These are phyloP conservation scores for Erigeron philadelphicus DNA, from an alignment of 140 eudicot genomes.

Conservation along the genomic window DNA sequence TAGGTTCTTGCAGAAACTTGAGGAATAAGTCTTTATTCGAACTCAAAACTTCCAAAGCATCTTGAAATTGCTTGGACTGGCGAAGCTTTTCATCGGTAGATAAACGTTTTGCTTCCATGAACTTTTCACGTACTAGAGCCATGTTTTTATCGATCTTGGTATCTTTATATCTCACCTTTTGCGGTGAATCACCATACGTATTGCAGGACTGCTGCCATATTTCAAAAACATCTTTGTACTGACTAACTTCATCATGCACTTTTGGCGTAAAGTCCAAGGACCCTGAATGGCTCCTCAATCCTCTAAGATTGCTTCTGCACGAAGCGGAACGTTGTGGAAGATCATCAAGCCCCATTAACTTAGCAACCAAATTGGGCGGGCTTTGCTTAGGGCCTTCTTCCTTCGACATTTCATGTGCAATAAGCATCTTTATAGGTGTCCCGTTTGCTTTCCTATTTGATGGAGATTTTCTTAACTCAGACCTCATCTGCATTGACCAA, in stretches of 20 bases:
- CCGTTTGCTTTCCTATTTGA: slow-evolving; percentile 45
- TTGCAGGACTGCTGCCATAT: slow-evolving; percentile 56
- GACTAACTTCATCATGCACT: slow-evolving; percentile 40
- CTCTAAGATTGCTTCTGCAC: slow-evolving; percentile 47
- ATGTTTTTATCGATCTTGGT: slow-evolving; percentile 51
- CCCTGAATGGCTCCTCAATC: slow-evolving; percentile 56
- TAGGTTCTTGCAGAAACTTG: slow-evolving; percentile 77
- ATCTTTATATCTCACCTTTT: slow-evolving; percentile 48
- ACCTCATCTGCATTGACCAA: slow-evolving; percentile 47
- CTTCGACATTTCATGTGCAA: slow-evolving; percentile 86
- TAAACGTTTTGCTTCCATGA: slow-evolving; percentile 77
- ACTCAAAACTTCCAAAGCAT: slow-evolving; percentile 78
- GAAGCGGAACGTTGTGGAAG: slow-evolving; percentile 55
- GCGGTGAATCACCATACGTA: slow-evolving; percentile 39
- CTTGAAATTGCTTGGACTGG: slow-evolving; percentile 81
- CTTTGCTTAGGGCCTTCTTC: slow-evolving; percentile 58
- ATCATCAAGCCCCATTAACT: slow-evolving; percentile 92
- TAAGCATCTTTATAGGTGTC: slow-evolving; percentile 80
- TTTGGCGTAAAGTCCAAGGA: slow-evolving; percentile 44
- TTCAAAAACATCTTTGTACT: slow-evolving; percentile 67
- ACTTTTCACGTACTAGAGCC: slow-evolving; percentile 88
- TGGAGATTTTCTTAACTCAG: slow-evolving; percentile 37
- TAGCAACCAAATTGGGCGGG: slow-evolving; percentile 78
- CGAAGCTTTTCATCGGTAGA: slow-evolving; percentile 81
- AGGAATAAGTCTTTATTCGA: slow-evolving; percentile 76